phyloP scores from a whole-genome alignment of 768 basidiomycete species.

The Cystobasidium tubakii region DNA sequence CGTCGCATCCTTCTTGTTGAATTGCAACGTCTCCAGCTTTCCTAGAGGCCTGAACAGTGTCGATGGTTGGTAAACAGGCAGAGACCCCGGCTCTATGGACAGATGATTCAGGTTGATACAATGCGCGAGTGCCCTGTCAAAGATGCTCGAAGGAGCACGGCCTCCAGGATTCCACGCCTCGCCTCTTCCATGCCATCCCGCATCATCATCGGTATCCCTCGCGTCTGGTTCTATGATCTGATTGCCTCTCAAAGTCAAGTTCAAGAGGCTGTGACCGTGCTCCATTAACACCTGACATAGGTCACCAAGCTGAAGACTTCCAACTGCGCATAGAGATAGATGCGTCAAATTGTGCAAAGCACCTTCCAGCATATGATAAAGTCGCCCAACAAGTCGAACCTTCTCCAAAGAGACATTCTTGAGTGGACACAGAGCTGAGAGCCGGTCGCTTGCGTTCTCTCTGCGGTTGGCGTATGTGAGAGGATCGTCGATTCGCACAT shows the following conservation, averaged over 20 bases:
- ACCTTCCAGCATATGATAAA: slow-evolving; percentile 18
- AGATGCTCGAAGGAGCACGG: neutral
- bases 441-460: neutral
- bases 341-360: slow-evolving; percentile 1
- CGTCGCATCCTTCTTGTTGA: slow-evolving; percentile 1
- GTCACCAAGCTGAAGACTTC: neutral
- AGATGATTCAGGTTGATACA: slow-evolving; percentile 24
- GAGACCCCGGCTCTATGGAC: slow-evolving; percentile 15
- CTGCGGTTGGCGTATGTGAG: neutral
- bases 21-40: slow-evolving; percentile 37
- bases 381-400: neutral
- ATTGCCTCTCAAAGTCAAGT: neutral
- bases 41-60: slow-evolving; percentile 1
- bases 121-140: slow-evolving; percentile 23
- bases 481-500: neutral
- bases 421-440: neutral
- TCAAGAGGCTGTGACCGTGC: neutral
- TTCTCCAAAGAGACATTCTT: slow-evolving; percentile 22
- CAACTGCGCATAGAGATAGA: neutral
- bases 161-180: slow-evolving; percentile 7
- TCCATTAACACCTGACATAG: slow-evolving; percentile 14
- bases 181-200: slow-evolving; percentile 1
- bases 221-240: slow-evolving; percentile 8
- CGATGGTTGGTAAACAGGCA: slow-evolving; percentile 13
- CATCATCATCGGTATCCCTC: neutral